These are phyloP conservation scores for Globisporangium paroecandrum DNA, from an alignment of 352 stramenopile genomes.

Conservation along the genomic window DNA sequence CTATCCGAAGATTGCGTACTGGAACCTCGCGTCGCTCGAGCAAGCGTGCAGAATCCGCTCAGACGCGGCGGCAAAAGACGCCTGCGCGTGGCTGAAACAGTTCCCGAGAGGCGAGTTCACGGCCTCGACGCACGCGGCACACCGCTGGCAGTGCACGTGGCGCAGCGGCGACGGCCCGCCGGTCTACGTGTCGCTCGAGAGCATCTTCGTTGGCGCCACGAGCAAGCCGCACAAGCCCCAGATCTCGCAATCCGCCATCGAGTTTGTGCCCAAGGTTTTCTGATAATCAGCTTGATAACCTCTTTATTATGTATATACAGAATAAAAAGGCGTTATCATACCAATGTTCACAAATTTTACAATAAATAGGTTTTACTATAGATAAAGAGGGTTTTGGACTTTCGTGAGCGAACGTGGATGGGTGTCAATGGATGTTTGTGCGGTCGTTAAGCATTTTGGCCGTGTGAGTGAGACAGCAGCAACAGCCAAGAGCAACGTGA, in stretches of 20 bases:
- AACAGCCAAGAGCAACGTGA: not conserved
- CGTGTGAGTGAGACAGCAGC: not conserved
- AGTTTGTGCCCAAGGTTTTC: conserved; percentile 1
- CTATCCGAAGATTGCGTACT: conserved; percentile 53
- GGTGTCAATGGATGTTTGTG: conserved; percentile 10
- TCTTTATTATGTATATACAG: not conserved
- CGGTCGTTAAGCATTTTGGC: conserved; percentile 9
- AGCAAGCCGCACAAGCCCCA: not conserved
- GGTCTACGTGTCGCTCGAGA: conserved; percentile 24
- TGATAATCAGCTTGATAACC: not conserved
- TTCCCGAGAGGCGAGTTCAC: conserved; percentile 51
- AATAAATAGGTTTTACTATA: not conserved
- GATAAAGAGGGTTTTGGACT: not conserved
- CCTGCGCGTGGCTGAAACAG: conserved; percentile 36
- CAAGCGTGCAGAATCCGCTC: conserved; percentile 20
- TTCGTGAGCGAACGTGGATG: conserved; percentile 1
- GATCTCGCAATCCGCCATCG: not conserved
- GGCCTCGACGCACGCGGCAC: conserved; percentile 34
- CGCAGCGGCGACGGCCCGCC: conserved; percentile 31
- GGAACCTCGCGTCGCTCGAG: conserved; percentile 41
- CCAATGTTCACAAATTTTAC: not conserved
- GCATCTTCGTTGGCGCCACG: conserved; percentile 19
- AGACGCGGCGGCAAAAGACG: conserved; percentile 22
- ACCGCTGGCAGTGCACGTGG: conserved; percentile 66
- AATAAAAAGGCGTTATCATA: not conserved